Conservation (phyloP, 805 yeast genomes). For the Tanozyma kutaoensis region DNA sequence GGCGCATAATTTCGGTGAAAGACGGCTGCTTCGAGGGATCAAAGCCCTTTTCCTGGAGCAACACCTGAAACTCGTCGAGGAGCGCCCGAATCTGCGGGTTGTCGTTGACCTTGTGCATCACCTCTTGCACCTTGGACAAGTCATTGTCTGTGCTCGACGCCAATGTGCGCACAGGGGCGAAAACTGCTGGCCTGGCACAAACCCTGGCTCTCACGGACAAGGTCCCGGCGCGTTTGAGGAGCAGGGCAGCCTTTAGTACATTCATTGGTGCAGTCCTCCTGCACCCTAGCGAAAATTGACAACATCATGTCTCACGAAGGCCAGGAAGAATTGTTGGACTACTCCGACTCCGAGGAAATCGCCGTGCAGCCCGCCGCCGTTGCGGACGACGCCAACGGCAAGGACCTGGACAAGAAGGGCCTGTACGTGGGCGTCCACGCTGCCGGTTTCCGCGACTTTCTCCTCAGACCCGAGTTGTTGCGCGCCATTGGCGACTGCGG, state of each 20-base stretch:
- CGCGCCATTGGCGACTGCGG: slow-evolving; percentile 99
- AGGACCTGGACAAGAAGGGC: slow-evolving; percentile 64
- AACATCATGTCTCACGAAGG: slow-evolving; percentile 78
- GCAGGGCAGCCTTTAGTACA: no score
- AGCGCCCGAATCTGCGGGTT: slow-evolving; percentile 18
- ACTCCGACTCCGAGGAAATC: slow-evolving; percentile 96
- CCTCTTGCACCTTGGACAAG: slow-evolving; percentile 7
- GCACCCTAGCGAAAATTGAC: no score
- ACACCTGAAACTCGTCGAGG: slow-evolving; percentile 16
- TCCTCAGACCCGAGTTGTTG: slow-evolving; percentile 89
- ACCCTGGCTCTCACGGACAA: no score
- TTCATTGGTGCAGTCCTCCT: no score
- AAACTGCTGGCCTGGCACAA: no score
- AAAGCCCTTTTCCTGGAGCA: slow-evolving; percentile 19
- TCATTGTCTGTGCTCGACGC: no score
- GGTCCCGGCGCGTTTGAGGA: no score
- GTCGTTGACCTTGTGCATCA: slow-evolving; percentile 6
- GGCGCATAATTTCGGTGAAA: slow-evolving; percentile 20
- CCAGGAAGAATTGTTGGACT: slow-evolving; percentile 98
- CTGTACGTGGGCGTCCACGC: slow-evolving; percentile 97
- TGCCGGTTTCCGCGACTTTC: slow-evolving; percentile 95
- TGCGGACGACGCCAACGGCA: slow-evolving; percentile 30
- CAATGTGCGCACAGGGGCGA: no score
- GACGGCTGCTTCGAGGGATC: slow-evolving; percentile 17
- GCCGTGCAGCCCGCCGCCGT: slow-evolving; percentile 43